Conservation (phyloP, 305 asterid species). For the Fraxinus greggii region DNA sequence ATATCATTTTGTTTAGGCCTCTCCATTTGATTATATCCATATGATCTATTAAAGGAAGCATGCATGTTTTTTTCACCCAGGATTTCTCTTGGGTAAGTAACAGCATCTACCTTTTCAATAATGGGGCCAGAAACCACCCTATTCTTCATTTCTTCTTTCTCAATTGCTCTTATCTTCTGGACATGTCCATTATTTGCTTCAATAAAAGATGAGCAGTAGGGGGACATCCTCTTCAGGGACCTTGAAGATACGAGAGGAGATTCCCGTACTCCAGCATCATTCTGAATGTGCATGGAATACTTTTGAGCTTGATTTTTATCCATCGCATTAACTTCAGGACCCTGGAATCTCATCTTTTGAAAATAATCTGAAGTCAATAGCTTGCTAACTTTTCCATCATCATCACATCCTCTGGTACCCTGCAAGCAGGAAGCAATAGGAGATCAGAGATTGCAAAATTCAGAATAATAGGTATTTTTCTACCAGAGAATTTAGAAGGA, state of each 20-base stretch:
- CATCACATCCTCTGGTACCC: slow-evolving; percentile 47
- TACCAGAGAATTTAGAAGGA: background rate
- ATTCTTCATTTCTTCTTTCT: slow-evolving; percentile 42
- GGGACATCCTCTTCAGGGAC: slow-evolving; percentile 53
- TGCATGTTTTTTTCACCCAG: slow-evolving; percentile 53
- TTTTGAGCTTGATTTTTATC: slow-evolving; percentile 30
- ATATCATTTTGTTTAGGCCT: slow-evolving; percentile 30
- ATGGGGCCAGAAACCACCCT: slow-evolving; percentile 29
- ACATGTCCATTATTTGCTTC: slow-evolving; percentile 41
- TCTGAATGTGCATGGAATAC: slow-evolving; percentile 19
- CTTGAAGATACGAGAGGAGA: slow-evolving; percentile 42
- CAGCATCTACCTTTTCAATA: slow-evolving; percentile 66
- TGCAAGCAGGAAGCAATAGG: slow-evolving; percentile 32
- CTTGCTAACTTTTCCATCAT: slow-evolving; percentile 37
- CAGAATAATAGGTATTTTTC: background rate
- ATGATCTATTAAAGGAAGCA: slow-evolving; percentile 43
- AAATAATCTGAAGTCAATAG: slow-evolving; percentile 41
- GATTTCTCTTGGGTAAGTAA: slow-evolving; percentile 52
- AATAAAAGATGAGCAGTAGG: slow-evolving; percentile 38
- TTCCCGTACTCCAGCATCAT: slow-evolving; percentile 30
- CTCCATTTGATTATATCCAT: slow-evolving; percentile 44
- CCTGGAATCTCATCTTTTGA: slow-evolving; percentile 34
- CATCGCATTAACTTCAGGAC: slow-evolving; percentile 33
- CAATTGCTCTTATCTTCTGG: slow-evolving; percentile 45
- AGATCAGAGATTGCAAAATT: slow-evolving; percentile 27